Base-by-base conservation (phyloP, 805 yeast species). In the Zygosaccharomyces siamensis region DNA sequence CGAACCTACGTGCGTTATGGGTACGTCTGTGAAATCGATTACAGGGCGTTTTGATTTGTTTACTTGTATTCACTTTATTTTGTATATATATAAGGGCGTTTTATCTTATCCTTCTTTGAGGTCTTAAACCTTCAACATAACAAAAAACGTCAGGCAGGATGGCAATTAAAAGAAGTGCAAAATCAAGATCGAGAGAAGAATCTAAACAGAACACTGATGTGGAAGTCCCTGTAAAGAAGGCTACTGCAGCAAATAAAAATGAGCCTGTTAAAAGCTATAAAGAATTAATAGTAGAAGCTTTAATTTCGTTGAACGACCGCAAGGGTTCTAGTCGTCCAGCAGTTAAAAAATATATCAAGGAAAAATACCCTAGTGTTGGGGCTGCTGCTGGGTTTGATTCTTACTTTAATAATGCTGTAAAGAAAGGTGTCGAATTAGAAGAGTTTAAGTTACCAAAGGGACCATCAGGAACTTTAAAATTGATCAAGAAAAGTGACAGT, bases 291-390 rank as follows among this genome's bases (percentile, higher is more conserved):
- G 61, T 64, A 32, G 79, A 84, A 51, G 95, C 92, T 44, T 74
- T 88, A 55, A 63, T 74, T 35, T 74, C 84, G 43, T 76, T 88
- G 62, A 84, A 85, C 61, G 93, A 86, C 63, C 82, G 95, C 71
- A 84, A 78, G 53, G 96, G 96, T 48, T 80, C 89, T 4, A 64
- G 89, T 60, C 90, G 96, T 68, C 92, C 85, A 67, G 92, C 93
- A 10, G 75, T 89, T 63, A 89, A 89, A 77, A 88, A 88, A 70
- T 86, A 80, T 69, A 81, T 89, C 56, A 81, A 77, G 50, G 65
- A 61, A 26, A 58, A 60, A n/a, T 55, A 69, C 70, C 82, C 64
- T 77, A 80, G 71, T 76, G 72, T 72, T 73, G 81, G 56, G 57
- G 74, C 76, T 41, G 73, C 85, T n/a, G 48, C 76, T 45, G 83